Conservation (phyloP, 345 rosid genomes). For the Eucalyptus pumila region DNA sequence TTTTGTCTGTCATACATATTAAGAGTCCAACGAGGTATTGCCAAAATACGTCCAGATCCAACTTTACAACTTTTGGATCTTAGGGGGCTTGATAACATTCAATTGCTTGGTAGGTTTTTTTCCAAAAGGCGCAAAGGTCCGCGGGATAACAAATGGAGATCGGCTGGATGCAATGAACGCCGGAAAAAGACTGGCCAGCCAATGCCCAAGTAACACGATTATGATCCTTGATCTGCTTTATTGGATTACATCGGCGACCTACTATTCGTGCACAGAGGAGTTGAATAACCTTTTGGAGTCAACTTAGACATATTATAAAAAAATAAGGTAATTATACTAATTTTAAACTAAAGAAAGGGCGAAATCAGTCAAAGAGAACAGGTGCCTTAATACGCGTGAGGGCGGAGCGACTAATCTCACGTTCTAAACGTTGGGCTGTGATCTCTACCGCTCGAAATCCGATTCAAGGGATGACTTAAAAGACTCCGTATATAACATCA, state of each 20-base stretch:
- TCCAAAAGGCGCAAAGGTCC: neutral
- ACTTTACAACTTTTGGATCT: neutral
- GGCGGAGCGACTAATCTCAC: neutral
- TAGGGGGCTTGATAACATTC: neutral
- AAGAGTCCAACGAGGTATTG: neutral
- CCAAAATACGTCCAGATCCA: neutral
- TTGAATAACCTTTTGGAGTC: neutral
- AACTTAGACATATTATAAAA: neutral
- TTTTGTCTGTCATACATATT: neutral
- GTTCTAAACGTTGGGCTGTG: neutral
- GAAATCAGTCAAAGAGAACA: neutral
- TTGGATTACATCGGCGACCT: neutral
- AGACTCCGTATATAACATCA: neutral
- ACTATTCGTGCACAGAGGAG: neutral
- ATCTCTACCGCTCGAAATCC: neutral
- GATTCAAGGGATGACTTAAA: neutral
- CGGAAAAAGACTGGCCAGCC: neutral
- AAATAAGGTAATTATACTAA: neutral
- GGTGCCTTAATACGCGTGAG: neutral
- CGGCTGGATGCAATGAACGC: neutral
- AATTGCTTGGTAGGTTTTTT: neutral
- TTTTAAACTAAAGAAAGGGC: neutral
- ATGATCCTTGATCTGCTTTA: neutral
- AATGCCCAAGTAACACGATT: neutral
- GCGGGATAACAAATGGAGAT: neutral